phyloP scores from a whole-genome alignment of 75 land plant species.

The Gnetum montanum region DNA sequence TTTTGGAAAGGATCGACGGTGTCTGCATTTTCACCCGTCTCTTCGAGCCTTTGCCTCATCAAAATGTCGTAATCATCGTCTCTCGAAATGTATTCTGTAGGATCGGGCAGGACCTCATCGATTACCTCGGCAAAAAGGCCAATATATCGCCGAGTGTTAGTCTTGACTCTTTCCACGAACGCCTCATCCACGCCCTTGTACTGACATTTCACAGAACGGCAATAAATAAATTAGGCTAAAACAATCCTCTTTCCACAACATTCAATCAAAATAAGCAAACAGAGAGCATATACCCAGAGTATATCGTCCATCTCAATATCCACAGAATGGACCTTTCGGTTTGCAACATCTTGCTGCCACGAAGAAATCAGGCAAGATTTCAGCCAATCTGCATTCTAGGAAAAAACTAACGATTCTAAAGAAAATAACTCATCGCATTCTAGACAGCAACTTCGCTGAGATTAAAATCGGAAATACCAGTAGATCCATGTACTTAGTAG shows the following conservation, averaged over 20 bases:
- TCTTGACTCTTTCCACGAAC: slow-evolving; percentile 59
- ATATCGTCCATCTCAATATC: slow-evolving; percentile 84
- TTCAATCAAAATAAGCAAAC: too few species aligned
- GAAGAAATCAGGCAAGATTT: neutral
- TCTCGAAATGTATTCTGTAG: slow-evolving; percentile 60
- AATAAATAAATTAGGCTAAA: neutral
- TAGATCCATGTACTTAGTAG: slow-evolving; percentile 70
- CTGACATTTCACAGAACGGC: slow-evolving; percentile 16
- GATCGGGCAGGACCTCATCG: slow-evolving; percentile 88
- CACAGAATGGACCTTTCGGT: slow-evolving; percentile 51
- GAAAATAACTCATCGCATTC: neutral
- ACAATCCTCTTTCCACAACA: too few species aligned
- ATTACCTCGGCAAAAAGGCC: slow-evolving; percentile 76
- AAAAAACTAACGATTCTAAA: neutral
- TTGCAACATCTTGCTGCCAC: slow-evolving; percentile 70
- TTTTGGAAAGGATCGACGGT: slow-evolving; percentile 57
- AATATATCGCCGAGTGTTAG: slow-evolving; percentile 73
- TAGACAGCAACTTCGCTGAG: neutral
- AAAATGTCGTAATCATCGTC: slow-evolving; percentile 86
- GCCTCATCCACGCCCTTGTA: slow-evolving; percentile 67
- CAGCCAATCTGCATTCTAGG: neutral
- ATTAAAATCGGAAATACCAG: slow-evolving; percentile 36
- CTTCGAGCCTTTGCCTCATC: slow-evolving; percentile 85
- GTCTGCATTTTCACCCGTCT: slow-evolving; percentile 52
- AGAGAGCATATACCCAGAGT: slow-evolving; percentile 43